Base-by-base conservation (phyloP, 768 basidiomycete species). In the Podaxis rugospora region DNA sequence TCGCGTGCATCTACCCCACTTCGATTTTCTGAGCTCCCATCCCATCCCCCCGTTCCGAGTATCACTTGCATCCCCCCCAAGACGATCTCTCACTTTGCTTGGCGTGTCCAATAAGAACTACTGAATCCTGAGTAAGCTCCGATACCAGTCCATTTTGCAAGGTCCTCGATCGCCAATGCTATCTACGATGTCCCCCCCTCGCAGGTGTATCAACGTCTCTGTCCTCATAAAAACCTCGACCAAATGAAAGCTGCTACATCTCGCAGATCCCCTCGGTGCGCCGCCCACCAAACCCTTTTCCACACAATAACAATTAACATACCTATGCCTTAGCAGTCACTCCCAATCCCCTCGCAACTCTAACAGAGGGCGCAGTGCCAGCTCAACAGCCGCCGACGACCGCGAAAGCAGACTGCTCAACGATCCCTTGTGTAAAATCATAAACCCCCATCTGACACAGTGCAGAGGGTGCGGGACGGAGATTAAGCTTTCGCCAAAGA, bases 401-500 rank as follows among this genome's bases (percentile, higher is more conserved):
- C 59, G 59, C 51, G 14, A 28, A 11, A 44, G 44, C 3, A 5
- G n/a, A 5, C 72, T 87, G 59, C 73, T 80, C 55, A 77, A 75
- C 44, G 86, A 87, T 67, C 76, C 81, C 21, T 77, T 84, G 70
- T 83, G 76, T 28, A 74, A 76, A 23, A 78, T 87, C 14, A 72
- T 83, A 51, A 76, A 76, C 18, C 82, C 83, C 4, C 74, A 78
- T 27, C 76, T 76, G 55, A 83, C 86, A 54, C 74, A 76, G 57
- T 89, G 87, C 73, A 75, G 73, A 63, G 78, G 78, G 55, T 90
- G 88, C 70, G 75, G 77, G 39, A 72, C 66, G 28, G 72, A 74
- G 13, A 88, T 90, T 71, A 87, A 87, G 69, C 81, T 90, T 27
- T 89, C 87, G 14, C 70, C 76, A 35, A 89, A 89, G 72, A 87